Conservation (phyloP, 768 basidiomycete genomes). For the Kwoniella sp. region DNA sequence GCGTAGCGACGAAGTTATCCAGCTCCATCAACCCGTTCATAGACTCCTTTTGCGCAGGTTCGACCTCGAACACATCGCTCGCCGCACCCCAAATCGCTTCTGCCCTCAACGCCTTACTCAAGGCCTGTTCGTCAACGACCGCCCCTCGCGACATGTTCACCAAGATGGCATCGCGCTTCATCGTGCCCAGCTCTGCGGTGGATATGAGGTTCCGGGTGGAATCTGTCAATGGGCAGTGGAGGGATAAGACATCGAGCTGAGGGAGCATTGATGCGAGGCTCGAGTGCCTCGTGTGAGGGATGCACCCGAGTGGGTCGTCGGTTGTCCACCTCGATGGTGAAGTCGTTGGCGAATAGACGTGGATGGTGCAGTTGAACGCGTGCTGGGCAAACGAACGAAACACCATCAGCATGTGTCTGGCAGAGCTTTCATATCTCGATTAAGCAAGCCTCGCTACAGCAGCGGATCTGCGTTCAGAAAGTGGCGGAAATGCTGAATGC, state of each 20-base stretch:
- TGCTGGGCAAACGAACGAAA: constrained; percentile 4
- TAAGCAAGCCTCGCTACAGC: too few relatives aligned
- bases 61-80: constrained; percentile 37
- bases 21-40: constrained; percentile 29
- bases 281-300: constrained; percentile 41
- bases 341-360: constrained; percentile 48
- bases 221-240: constrained; percentile 51
- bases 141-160: constrained; percentile 54
- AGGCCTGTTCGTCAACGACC: constrained; percentile 36
- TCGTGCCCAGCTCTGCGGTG: constrained; percentile 32
- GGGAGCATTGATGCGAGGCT: constrained; percentile 45
- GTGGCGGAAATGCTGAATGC: too few relatives aligned
- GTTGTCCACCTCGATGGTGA: constrained; percentile 39
- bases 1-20: constrained; percentile 35
- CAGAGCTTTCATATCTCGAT: too few relatives aligned
- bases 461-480: too few relatives aligned
- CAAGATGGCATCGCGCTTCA: constrained; percentile 41
- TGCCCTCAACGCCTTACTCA: constrained; percentile 25
- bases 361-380: constrained; percentile 47
- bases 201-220: constrained; percentile 47
- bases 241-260: constrained; percentile 47
- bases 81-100: constrained; percentile 31
- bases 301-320: constrained; percentile 16
- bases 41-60: constrained; percentile 28
- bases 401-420: too few relatives aligned